These are phyloP conservation scores for Trametes cinnabarina DNA, from an alignment of 768 basidiomycete species.

Conservation along the genomic window DNA sequence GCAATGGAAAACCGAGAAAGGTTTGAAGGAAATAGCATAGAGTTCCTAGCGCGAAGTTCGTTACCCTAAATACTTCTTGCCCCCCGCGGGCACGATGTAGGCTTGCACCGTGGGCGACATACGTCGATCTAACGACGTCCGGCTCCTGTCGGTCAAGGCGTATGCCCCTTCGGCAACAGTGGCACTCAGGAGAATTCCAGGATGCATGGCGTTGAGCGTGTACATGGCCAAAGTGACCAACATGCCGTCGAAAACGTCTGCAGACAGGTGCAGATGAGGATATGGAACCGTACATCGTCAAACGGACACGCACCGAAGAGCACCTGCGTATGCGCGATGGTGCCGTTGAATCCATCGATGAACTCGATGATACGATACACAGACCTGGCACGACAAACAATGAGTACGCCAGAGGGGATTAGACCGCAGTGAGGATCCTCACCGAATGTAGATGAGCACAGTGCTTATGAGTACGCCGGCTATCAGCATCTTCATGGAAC, in stretches of 20 bases:
- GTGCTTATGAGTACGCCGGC: constrained; percentile 27
- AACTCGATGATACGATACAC: constrained; percentile 53
- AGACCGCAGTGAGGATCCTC: background rate
- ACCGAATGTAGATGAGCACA: constrained; percentile 30
- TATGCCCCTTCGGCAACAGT: background rate
- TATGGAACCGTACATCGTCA: background rate
- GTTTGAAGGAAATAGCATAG: too few species aligned
- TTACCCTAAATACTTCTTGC: too few species aligned
- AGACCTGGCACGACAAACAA: constrained; percentile 30
- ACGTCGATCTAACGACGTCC: background rate
- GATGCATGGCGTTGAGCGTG: constrained; percentile 45
- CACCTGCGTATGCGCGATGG: constrained; percentile 45
- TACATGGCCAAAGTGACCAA: constrained; percentile 46
- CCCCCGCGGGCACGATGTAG: background rate
- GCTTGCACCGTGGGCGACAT: constrained; percentile 2
- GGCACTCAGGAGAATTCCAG: constrained; percentile 33
- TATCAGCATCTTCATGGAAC: constrained; percentile 27
- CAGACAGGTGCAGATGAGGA: background rate
- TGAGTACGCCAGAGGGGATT: background rate
- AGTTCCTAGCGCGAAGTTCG: too few species aligned
- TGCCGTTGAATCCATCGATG: constrained; percentile 48
- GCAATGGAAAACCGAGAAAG: too few species aligned
- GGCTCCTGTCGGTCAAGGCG: background rate
- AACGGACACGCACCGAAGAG: constrained; percentile 39
- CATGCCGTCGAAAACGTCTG: constrained; percentile 51